A percentile compares a stretch with the other conserved stretches of the same genome.
These are phyloP conservation scores for Nicotiana otophora DNA, from an alignment of 257 asterid species.

Conservation along the genomic window DNA sequence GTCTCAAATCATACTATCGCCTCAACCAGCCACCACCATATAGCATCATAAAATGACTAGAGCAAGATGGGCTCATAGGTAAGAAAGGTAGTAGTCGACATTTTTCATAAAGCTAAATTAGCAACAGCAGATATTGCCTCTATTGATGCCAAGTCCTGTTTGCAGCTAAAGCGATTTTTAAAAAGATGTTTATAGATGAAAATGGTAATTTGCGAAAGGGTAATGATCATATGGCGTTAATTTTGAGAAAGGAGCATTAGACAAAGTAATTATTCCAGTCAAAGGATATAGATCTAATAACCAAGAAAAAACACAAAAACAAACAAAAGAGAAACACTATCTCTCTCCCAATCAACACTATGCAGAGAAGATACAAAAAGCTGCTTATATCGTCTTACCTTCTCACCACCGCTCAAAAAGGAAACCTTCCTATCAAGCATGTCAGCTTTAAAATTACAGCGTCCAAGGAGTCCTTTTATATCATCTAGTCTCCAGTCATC, in stretches of 20 bases:
- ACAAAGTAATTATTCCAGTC: neutral
- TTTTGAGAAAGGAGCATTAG: neutral
- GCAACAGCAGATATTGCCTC: neutral
- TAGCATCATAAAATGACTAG: neutral
- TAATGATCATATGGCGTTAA: neutral
- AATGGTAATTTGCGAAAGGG: neutral
- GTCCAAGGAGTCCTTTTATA: conserved; percentile 93
- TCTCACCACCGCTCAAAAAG: conserved; percentile 95
- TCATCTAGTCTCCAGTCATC: conserved; percentile 96
- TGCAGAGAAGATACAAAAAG: neutral
- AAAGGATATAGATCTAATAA: neutral
- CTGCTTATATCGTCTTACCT: conserved; percentile 38
- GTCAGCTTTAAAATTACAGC: conserved; percentile 81
- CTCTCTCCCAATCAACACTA: neutral
- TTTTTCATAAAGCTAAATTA: neutral
- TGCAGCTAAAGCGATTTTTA: neutral
- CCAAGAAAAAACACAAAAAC: neutral
- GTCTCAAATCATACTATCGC: neutral
- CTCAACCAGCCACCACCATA: neutral
- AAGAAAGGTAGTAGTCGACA: neutral
- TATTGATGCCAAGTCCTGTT: neutral
- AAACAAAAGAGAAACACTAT: neutral
- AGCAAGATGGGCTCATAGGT: neutral
- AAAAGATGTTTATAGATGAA: neutral
- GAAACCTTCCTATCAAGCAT: conserved; percentile 94